Evolutionary conservation across 306 rosid species (phyloP).

Genomic region (Benincasa hispida): DNA sequence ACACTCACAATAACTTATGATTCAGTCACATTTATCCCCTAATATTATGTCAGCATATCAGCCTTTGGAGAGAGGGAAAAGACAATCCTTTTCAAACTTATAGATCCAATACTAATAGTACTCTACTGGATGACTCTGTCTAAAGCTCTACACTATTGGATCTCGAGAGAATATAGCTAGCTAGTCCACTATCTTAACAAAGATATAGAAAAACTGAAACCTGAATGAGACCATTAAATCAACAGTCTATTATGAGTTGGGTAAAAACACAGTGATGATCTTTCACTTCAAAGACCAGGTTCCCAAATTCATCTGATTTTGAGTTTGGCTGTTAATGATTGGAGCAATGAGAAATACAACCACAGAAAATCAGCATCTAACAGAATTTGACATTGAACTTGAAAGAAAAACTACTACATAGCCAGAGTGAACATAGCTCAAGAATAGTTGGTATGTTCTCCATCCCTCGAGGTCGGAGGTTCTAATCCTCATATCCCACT

Average conservation of each 20-base stretch:
- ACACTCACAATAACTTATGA: conserved; percentile 5
- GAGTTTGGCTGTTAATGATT: not conserved
- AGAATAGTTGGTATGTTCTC: too few relatives aligned
- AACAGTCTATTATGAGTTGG: not conserved
- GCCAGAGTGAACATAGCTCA: too few relatives aligned
- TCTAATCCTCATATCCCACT: too few relatives aligned
- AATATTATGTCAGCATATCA: not conserved
- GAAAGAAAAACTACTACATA: not conserved
- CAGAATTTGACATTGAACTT: not conserved
- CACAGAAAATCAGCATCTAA: not conserved
- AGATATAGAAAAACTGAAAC: not conserved
- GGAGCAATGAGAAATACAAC: not conserved
- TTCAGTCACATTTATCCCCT: not conserved
- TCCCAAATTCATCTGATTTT: not conserved
- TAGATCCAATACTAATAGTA: not conserved
- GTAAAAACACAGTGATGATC: not conserved
- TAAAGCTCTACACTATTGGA: not conserved
- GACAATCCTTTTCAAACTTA: not conserved
- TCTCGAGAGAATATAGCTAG: not conserved
- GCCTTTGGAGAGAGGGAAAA: conserved; percentile 4
- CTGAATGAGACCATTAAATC: not conserved
- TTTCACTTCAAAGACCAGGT: not conserved
- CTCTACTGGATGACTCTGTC: not conserved
- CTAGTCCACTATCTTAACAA: not conserved
- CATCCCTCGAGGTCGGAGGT: too few relatives aligned